Evolutionary conservation across 2,329 filamentous ascomycete genomes (phyloP), one percentile per base, ranked within the genome.

Genomic region (Sporothrix brunneoviolacea): DNA sequence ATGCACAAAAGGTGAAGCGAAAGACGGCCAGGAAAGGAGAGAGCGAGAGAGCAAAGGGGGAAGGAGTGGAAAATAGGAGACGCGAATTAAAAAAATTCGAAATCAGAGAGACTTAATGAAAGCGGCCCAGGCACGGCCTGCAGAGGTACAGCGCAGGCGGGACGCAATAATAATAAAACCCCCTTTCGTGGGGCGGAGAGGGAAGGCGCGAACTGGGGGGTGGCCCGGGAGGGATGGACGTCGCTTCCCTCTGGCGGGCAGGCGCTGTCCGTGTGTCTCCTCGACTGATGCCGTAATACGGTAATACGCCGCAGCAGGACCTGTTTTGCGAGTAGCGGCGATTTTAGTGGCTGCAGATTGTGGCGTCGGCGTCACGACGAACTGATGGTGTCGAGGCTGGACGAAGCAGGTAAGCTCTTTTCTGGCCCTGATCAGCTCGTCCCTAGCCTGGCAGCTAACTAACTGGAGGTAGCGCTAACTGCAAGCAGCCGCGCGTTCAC

Each of bases 121-220:
- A 28, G 21, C n/a, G 15, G 28, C 8, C n/a, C 36, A 40, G n/a
- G 27, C 24, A 38, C 30, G 24, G 45, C 19, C 15, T 15, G 13
- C 32, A 28, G 10, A 7, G 15, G 10, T 10, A 28, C 45, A 35
- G 27, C 27, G 39, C 8, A 13, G 21, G 35, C 27, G 32, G 42
- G 32, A 30, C 42, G 35, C 18, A 38, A 41, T 48, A 13, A 24
- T 35, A 35, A 43, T 16, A 18, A 24, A 37, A 33, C 7, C 44
- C 50, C 50, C 50, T 44, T 52, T 52, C 50, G 50, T 48, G 50
- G 50, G 50, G 50, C 50, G 33, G 39, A 24, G 24, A 41, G 21
- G 28, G 37, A 52, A 44, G 24, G 43, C 50, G 43, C 50, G 50
- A 52, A 39, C 33, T 30, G 35, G 18, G 42, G 30, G 32, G 32